Conservation (phyloP, 78 protist genomes). For the Reticulomyxa filosa region DNA sequence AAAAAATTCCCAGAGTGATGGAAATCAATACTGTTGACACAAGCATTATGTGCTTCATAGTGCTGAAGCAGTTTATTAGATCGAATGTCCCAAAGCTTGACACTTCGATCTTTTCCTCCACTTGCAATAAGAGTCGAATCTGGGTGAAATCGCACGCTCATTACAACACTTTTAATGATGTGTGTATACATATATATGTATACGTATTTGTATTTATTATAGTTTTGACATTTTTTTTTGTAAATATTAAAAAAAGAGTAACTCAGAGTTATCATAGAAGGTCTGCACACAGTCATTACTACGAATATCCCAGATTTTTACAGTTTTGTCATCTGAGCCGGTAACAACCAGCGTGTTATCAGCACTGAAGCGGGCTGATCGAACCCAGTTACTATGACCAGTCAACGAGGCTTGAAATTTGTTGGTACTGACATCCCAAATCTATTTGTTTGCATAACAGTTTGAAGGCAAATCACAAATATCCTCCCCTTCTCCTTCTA, state of each 20-base stretch:
- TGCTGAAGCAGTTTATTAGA: constrained; percentile 43
- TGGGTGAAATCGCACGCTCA: constrained; percentile 43
- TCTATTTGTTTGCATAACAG: not conserved
- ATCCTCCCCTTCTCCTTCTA: no score
- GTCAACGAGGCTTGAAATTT: constrained; percentile 21
- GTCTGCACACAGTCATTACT: constrained; percentile 20
- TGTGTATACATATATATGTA: no score
- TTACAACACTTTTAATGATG: constrained; percentile 20
- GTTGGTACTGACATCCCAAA: constrained; percentile 24
- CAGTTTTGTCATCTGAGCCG: constrained; percentile 50
- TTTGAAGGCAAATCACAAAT: no score
- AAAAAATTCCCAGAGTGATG: constrained; percentile 52
- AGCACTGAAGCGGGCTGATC: constrained; percentile 26
- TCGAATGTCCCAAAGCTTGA: constrained; percentile 59
- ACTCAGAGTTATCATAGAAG: constrained; percentile 35
- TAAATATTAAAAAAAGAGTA: not conserved
- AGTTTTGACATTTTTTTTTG: not conserved
- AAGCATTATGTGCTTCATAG: constrained; percentile 38
- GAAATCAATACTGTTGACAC: constrained; percentile 31
- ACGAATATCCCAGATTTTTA: constrained; percentile 43
- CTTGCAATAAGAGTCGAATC: constrained; percentile 51
- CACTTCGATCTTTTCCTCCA: constrained; percentile 11
- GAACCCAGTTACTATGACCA: constrained; percentile 72
- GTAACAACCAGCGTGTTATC: constrained; percentile 11
- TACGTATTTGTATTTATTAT: no score